A percentile compares a stretch with the other conserved stretches of the same genome.
phyloP scores from a whole-genome alignment of 768 basidiomycete species.

The Chalciporus pseudorubinellus region DNA sequence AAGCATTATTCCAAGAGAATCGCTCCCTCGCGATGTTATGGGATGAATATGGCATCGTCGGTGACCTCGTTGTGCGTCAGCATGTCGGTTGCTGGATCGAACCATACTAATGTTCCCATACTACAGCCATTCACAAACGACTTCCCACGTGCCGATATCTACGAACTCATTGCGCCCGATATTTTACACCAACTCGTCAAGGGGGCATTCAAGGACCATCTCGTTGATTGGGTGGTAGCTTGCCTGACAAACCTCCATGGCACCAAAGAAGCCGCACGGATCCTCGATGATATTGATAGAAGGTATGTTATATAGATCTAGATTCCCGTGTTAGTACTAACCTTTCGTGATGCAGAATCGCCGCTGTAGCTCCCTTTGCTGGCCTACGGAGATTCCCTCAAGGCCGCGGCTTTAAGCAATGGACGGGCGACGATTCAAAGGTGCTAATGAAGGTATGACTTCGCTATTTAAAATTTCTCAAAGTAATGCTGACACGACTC shows the following conservation, averaged over 20 bases:
- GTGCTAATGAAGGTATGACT: conserved; percentile 41
- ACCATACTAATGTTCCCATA: no score
- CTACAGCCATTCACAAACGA: conserved; percentile 33
- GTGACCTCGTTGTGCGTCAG: conserved; percentile 6
- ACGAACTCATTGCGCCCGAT: conserved; percentile 28
- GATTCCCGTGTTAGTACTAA: no score
- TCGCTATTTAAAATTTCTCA: no score
- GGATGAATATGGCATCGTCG: conserved; percentile 12
- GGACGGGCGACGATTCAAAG: conserved; percentile 40
- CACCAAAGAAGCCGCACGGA: conserved; percentile 4
- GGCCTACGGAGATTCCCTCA: conserved; percentile 31
- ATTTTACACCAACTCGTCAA: conserved; percentile 34
- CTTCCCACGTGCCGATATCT: conserved; percentile 35
- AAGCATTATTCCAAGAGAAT: no score
- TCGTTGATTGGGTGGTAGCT: conserved; percentile 29
- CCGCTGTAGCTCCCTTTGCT: conserved; percentile 28
- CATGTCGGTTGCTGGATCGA: no score
- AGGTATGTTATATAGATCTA: conserved; percentile 18
- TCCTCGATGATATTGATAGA: conserved; percentile 32
- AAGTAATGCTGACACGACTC: no score
- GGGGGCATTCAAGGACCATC: conserved; percentile 35
- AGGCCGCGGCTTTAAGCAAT: conserved; percentile 34
- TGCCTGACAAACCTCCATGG: conserved; percentile 21
- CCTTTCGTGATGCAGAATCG: no score
- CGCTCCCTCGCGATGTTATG: conserved; percentile 17